Conservation (phyloP, 805 yeast genomes). For the Wickerhamomyces mucosus region DNA sequence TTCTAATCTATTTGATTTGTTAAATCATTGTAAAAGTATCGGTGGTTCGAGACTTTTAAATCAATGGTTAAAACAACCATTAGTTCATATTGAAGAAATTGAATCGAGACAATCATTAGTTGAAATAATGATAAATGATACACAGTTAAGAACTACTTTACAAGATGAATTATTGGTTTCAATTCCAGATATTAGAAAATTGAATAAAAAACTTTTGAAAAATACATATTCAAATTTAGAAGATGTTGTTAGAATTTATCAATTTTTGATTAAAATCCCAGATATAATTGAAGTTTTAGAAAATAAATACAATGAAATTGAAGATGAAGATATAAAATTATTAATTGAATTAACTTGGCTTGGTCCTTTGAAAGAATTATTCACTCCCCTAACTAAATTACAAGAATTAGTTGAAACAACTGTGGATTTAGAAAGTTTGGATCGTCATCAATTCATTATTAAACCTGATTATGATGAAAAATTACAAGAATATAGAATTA, state of each 20-base stretch:
- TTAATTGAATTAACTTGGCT: constrained; percentile 48
- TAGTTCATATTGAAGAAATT: constrained; percentile 55
- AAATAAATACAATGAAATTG: constrained; percentile 29
- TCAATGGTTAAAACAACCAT: constrained; percentile 95
- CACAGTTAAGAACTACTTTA: constrained; percentile 53
- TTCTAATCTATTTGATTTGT: constrained; percentile 66
- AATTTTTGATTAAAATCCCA: constrained; percentile 64
- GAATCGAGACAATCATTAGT: constrained; percentile 65
- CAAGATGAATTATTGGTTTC: constrained; percentile 57
- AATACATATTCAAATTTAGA: constrained; percentile 53
- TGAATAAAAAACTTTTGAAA: constrained; percentile 56
- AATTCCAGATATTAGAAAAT: constrained; percentile 76
- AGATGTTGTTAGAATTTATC: constrained; percentile 85
- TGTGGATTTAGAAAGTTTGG: constrained; percentile 76
- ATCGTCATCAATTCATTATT: constrained; percentile 74
- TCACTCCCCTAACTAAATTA: constrained; percentile 49
- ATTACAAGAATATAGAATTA: constrained; percentile 47
- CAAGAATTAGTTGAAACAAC: constrained; percentile 90
- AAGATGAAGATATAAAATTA: constrained; percentile 17
- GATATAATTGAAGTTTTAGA: constrained; percentile 48
- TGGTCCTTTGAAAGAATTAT: constrained; percentile 39
- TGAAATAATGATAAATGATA: constrained; percentile 60
- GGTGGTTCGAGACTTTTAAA: constrained; percentile 85
- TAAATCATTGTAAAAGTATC: constrained; percentile 80
- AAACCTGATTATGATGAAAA: constrained; percentile 85